Conservation (phyloP, 75 land plant species). For the Pseudotsuga menziesii region DNA sequence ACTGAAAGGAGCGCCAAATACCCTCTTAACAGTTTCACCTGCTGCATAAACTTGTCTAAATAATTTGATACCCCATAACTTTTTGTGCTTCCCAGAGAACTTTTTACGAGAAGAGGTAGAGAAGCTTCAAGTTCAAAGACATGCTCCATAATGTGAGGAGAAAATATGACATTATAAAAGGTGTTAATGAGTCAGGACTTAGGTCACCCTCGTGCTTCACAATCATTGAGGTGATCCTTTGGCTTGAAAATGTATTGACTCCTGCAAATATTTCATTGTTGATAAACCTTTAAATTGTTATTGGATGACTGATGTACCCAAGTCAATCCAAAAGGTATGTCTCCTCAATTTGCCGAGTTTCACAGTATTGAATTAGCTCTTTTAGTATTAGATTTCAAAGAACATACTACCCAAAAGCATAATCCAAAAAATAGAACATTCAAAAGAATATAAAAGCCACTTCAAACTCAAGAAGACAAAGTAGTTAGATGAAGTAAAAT, state of each 20-base stretch:
- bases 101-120: background rate
- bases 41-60: background rate
- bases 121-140: too few species aligned
- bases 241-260: background rate
- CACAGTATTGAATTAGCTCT: background rate
- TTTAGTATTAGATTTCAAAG: background rate
- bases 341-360: background rate
- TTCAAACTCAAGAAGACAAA: background rate
- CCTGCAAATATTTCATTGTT: background rate
- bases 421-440: background rate
- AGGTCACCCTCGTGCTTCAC: background rate
- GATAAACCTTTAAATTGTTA: background rate
- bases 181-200: too few species aligned
- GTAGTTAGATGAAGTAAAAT: background rate
- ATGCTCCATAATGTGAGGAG: background rate
- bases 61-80: background rate
- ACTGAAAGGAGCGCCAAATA: background rate
- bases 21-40: background rate
- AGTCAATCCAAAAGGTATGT: too few species aligned
- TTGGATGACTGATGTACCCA: background rate
- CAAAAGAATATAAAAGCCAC: background rate
- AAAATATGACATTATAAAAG: background rate
- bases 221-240: background rate
- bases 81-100: background rate
- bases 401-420: background rate